Percentiles rank a stretch among this genome's conserved stretches.
phyloP scores from a whole-genome alignment of 164 flowering plant genomes.

The Dillenia suffruticosa region DNA sequence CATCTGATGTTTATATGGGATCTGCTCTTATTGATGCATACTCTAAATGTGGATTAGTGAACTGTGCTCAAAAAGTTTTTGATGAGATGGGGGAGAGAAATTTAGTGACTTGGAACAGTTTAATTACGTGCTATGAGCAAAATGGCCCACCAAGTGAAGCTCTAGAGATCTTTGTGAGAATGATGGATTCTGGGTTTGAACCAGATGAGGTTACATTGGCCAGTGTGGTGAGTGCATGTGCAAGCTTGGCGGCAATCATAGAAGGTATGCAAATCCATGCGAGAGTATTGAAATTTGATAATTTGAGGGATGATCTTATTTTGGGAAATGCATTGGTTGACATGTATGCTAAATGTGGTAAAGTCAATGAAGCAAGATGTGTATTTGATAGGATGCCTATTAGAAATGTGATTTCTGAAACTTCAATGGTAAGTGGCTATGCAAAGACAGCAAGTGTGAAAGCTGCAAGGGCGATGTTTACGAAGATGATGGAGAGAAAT shows the following conservation, averaged over 20 bases:
- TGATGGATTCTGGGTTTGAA: slow-evolving; percentile 44
- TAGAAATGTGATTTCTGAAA: slow-evolving; percentile 51
- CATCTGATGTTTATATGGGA: slow-evolving; percentile 48
- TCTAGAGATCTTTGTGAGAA: slow-evolving; percentile 35
- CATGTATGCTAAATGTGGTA: slow-evolving; percentile 65
- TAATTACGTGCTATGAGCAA: slow-evolving; percentile 71
- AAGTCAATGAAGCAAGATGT: slow-evolving; percentile 40
- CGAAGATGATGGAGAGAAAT: slow-evolving; percentile 50
- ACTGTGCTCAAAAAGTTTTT: slow-evolving; percentile 39
- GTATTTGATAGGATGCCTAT: slow-evolving; percentile 61
- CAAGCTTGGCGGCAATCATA: slow-evolving; percentile 35
- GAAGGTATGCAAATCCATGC: slow-evolving; percentile 59
- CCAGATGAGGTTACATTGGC: slow-evolving; percentile 66
- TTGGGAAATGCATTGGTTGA: slow-evolving; percentile 63
- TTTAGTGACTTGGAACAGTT: slow-evolving; percentile 62
- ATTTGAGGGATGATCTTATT: slow-evolving; percentile 47
- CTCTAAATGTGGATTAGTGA: slow-evolving; percentile 50
- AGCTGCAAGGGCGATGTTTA: slow-evolving; percentile 49
- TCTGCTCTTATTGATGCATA: slow-evolving; percentile 68
- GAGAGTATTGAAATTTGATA: slow-evolving; percentile 34
- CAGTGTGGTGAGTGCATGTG: slow-evolving; percentile 71
- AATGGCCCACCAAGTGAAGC: slow-evolving; percentile 61
- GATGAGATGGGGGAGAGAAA: slow-evolving; percentile 45
- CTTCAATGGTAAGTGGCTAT: slow-evolving; percentile 67
- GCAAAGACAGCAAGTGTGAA: slow-evolving; percentile 49